Base-by-base conservation (phyloP, 2,329 filamentous ascomycete genomes). In the Sporothrix pseudoabietina region DNA sequence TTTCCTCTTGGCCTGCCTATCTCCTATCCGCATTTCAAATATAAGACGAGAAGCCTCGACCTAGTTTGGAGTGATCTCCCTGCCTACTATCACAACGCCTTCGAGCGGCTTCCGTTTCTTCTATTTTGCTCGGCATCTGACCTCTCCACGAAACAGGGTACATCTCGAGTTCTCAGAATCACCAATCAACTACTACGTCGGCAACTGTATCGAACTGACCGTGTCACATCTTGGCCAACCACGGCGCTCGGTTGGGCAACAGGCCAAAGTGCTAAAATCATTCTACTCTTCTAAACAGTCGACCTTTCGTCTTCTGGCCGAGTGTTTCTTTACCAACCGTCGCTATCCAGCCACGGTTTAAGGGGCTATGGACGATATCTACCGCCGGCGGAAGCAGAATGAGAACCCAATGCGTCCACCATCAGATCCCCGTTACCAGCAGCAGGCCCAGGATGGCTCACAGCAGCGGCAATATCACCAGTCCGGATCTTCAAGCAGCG, bases 371-470 rank as follows among this genome's bases (percentile, higher is more conserved):
- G 93, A 95, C 86, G 90, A 92, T 83, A 89, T 90, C 84, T 88
- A 88, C 83, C 89, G 88, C 80, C 86, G 89, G 80, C 87, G 90
- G 85, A 91, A 92, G 87, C 91, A 92, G 85, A 89, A 91, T 87
- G 92, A 92, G 83, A 86, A 87, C 83, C 86, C 89, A 81, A 85
- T 87, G 82, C 90, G 91, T 83, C 85, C 88, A 79, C 82, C 84
- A 79, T 86, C 86, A 82, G 85, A 84, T 80, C 81, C 84, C 70
- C 85, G 87, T 82, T 89, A 87, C 77, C 77, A 80, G 59, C 79
- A 79, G 55, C 80, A 84, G 74, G 78, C 85, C 76, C 84, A 86
- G 77, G 83, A 87, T 75, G 81, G 85, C 71, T 82, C 86, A 77
- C 83, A 85, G 72, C 83, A 85, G 76, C 83, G 82, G 22, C 80